These are phyloP conservation scores for Rostrohypoxylon terebratum DNA, from an alignment of 495 filamentous ascomycete species.

Conservation along the genomic window DNA sequence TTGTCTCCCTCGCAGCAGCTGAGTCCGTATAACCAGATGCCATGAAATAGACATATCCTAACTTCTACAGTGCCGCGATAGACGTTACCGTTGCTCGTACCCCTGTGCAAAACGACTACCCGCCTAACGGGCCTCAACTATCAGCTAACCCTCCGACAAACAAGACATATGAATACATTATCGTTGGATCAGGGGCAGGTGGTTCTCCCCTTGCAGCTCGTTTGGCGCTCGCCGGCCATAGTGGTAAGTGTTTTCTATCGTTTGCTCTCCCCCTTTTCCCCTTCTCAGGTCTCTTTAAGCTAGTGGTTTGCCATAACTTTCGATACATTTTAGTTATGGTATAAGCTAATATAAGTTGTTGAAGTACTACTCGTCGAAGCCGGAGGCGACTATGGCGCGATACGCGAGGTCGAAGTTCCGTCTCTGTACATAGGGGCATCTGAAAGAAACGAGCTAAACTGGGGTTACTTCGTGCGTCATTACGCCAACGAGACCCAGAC, in stretches of 20 bases:
- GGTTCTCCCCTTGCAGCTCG: conserved; percentile 70
- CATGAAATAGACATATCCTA: background rate
- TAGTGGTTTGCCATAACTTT: background rate
- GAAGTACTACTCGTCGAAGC: conserved; percentile 46
- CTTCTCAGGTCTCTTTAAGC: background rate
- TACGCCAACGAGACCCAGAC: conserved; percentile 53
- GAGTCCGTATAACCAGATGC: background rate
- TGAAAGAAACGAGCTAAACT: conserved; percentile 56
- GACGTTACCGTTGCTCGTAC: conserved; percentile 28
- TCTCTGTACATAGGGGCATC: conserved; percentile 66
- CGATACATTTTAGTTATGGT: background rate
- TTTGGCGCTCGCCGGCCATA: conserved; percentile 70
- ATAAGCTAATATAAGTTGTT: background rate
- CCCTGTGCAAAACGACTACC: conserved; percentile 30
- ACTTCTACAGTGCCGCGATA: conserved; percentile 18
- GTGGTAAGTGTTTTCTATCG: conserved; percentile 19
- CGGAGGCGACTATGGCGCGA: conserved; percentile 41
- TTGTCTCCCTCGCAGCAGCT: background rate
- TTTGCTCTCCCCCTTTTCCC: background rate
- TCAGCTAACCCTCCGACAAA: conserved; percentile 22
- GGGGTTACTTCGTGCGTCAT: conserved; percentile 62
- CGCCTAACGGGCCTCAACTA: conserved; percentile 34
- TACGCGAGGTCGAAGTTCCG: conserved; percentile 42
- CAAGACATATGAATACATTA: conserved; percentile 68
- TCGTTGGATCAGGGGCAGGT: conserved; percentile 73